Conservation (phyloP, 805 yeast species). For the Nakazawaea ishiwadae region DNA sequence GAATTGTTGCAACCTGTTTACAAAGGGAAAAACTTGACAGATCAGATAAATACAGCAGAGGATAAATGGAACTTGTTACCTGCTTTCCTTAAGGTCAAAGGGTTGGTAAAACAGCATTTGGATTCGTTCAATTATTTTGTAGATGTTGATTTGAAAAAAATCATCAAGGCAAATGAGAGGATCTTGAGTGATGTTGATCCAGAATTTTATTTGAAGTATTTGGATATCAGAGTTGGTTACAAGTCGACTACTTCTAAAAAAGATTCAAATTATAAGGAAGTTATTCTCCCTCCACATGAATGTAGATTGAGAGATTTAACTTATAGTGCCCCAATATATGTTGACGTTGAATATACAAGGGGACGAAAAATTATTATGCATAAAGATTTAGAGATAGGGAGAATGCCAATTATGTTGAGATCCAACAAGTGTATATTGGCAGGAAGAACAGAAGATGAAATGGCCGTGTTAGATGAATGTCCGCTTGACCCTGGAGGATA, state of each 20-base stretch:
- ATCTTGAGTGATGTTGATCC: conserved; percentile 96
- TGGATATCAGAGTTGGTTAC: conserved; percentile 89
- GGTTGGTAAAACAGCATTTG: conserved; percentile 93
- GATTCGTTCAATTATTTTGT: conserved; percentile 98
- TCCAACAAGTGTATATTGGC: conserved; percentile 86
- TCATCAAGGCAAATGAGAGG: conserved; percentile 83
- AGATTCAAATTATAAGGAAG: conserved; percentile 46
- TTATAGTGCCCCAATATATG: conserved; percentile 91
- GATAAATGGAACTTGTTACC: conserved; percentile 98
- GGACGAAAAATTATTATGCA: conserved; percentile 90
- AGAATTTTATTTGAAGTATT: conserved; percentile 86
- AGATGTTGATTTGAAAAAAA: conserved; percentile 88
- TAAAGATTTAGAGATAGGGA: conserved; percentile 87
- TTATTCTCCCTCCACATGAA: conserved; percentile 83
- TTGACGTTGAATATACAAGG: conserved; percentile 95
- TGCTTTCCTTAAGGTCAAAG: conserved; percentile 92
- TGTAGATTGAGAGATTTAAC: conserved; percentile 93
- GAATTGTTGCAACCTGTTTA: conserved; percentile 77
- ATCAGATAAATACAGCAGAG: conserved; percentile 83
- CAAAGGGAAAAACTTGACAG: conserved; percentile 82
- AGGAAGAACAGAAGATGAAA: conserved; percentile 70
- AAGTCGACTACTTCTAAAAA: conserved; percentile 44
- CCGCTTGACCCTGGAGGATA: conserved; percentile 99
- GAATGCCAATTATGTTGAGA: conserved; percentile 98
- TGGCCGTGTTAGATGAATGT: conserved; percentile 90